Evolutionary conservation across 768 basidiomycete species (phyloP).

Genomic region (Boletus subcaerulescens): DNA sequence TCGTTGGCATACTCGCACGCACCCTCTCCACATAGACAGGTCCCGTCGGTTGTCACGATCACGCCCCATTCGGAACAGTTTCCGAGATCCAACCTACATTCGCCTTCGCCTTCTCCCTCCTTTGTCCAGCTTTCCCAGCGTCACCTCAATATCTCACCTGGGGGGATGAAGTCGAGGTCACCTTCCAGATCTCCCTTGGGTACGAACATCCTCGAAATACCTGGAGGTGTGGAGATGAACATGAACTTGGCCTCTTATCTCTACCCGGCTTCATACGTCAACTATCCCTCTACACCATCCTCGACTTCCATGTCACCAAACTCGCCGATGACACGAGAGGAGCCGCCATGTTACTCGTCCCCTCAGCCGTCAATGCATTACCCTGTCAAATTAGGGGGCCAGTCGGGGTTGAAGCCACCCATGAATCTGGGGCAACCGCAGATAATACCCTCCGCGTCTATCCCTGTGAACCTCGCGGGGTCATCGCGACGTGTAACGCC

Average conservation of each 20-base stretch:
- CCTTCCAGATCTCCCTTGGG: constrained; percentile 32
- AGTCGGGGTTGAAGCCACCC: constrained; percentile 12
- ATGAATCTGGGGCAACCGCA: constrained; percentile 11
- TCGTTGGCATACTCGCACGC: constrained; percentile 16
- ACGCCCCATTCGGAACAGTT: constrained; percentile 30
- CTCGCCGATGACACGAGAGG: constrained; percentile 29
- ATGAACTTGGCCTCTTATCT: constrained; percentile 7
- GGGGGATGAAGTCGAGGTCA: constrained; percentile 29
- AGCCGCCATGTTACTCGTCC: constrained; percentile 19
- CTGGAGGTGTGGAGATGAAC: constrained; percentile 14
- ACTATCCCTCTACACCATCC: constrained; percentile 57
- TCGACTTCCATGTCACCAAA: constrained; percentile 54
- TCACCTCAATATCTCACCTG: constrained; percentile 19
- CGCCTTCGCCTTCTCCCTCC: constrained; percentile 9
- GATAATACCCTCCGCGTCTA: constrained; percentile 10
- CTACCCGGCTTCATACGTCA: constrained; percentile 38
- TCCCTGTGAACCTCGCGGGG: constrained; percentile 17
- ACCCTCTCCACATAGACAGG: constrained; percentile 43
- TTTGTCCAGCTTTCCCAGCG: constrained; percentile 25
- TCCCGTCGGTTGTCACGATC: constrained; percentile 48
- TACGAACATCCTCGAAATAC: constrained; percentile 16
- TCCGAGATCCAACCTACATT: constrained; percentile 13
- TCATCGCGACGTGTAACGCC: constrained; percentile 23
- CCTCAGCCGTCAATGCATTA: constrained; percentile 13
- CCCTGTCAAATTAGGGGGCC: constrained; percentile 17